phyloP scores from a whole-genome alignment of 345 rosid genomes.

The Punica granatum region DNA sequence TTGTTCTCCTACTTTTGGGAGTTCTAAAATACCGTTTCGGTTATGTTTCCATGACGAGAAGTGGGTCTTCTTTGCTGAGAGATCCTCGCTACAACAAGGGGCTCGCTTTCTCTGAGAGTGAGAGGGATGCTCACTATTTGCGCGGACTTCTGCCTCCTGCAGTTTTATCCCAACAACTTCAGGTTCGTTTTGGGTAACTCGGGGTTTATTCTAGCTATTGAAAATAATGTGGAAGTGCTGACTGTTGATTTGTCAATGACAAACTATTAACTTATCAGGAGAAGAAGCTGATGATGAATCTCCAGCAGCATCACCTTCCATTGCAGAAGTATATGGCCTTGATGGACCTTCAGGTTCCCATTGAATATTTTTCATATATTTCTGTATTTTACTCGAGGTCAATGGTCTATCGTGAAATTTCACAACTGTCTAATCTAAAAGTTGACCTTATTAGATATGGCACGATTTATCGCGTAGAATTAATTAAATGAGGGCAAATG shows the following conservation, averaged over 20 bases:
- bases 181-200: conserved; percentile 26
- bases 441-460: too few relatives aligned
- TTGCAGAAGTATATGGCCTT: conserved; percentile 75
- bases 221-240: background rate
- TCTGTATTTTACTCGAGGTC: too few relatives aligned
- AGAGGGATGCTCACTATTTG: conserved; percentile 78
- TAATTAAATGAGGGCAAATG: too few relatives aligned
- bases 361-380: background rate
- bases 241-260: background rate
- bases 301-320: conserved; percentile 65
- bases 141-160: conserved; percentile 86
- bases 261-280: conserved; percentile 31
- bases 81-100: conserved; percentile 91
- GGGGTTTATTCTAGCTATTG: background rate
- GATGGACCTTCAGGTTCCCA: conserved; percentile 73
- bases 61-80: conserved; percentile 71
- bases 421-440: too few relatives aligned
- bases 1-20: background rate
- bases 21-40: conserved; percentile 7
- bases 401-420: too few relatives aligned
- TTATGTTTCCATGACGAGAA: conserved; percentile 14
- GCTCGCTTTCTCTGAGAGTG: conserved; percentile 71
- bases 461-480: too few relatives aligned
- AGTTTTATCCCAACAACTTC: conserved; percentile 54
- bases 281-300: conserved; percentile 54